Conservation (phyloP, 208 protist genomes). For the Herpetomonas tarakana region DNA sequence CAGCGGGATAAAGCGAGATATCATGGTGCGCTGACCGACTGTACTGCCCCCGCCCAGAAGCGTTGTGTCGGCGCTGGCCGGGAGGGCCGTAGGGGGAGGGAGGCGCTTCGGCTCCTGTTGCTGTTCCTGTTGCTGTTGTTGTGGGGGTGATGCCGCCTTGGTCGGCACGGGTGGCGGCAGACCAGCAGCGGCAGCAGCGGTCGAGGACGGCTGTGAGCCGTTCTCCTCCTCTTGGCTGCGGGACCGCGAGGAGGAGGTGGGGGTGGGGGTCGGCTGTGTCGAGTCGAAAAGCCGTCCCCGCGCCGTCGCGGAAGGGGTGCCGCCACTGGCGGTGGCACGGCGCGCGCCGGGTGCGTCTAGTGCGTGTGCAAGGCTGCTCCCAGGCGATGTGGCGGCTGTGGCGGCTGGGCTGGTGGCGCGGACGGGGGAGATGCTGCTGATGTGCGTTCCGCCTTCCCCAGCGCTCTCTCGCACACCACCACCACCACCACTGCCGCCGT, state of each 20-base stretch:
- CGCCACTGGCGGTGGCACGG: no score
- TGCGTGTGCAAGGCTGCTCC: background rate
- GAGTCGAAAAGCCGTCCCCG: no score
- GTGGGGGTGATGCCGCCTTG: no score
- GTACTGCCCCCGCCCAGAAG: constrained; percentile 5
- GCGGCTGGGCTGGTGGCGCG: background rate
- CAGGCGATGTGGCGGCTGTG: no score
- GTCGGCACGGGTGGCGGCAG: background rate
- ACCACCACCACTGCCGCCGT: background rate
- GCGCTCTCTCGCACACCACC: no score
- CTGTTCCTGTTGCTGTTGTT: no score
- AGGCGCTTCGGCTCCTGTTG: background rate
- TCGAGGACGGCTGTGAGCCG: background rate
- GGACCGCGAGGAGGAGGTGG: background rate
- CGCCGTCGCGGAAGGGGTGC: no score
- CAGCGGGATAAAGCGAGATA: constrained; percentile 36
- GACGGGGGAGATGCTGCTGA: background rate
- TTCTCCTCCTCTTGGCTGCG: background rate
- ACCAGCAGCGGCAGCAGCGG: no score
- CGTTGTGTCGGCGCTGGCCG: background rate
- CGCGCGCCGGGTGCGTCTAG: background rate
- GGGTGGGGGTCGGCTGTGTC: background rate
- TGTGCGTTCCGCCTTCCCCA: background rate
- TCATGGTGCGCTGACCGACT: constrained; percentile 14
- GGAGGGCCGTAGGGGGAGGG: background rate